Evolutionary conservation across 2,329 filamentous ascomycete species (phyloP).

Genomic region (Grosmannia penicillata): DNA sequence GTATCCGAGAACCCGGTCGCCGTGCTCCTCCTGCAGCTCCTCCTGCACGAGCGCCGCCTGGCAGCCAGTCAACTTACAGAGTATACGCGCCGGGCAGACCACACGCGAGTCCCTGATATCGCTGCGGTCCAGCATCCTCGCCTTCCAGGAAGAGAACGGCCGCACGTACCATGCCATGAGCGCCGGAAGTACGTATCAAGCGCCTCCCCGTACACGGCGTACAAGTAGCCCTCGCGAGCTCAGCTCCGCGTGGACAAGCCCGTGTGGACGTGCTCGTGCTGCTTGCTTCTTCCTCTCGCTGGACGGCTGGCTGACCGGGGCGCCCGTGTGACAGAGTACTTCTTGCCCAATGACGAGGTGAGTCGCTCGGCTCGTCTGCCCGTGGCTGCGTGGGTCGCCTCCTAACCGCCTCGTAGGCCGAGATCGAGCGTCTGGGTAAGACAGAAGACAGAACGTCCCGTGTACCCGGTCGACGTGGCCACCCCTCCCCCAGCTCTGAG

Average conservation of each 20-base stretch:
- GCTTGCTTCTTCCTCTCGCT: not conserved
- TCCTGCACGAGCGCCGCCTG: too few species aligned
- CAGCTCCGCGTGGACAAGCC: too few species aligned
- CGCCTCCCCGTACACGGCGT: not conserved
- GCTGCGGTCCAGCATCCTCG: conserved; percentile 11
- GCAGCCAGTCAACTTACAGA: too few species aligned
- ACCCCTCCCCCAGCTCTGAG: not conserved
- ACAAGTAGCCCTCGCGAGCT: too few species aligned
- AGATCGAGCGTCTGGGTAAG: conserved; percentile 11
- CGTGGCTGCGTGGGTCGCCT: not conserved
- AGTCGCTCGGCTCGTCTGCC: not conserved
- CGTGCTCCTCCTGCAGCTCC: too few species aligned
- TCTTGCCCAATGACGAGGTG: conserved; percentile 12
- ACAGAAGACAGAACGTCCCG: too few species aligned
- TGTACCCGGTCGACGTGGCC: not conserved
- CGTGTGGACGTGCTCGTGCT: too few species aligned
- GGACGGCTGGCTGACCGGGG: not conserved
- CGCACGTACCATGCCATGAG: conserved; percentile 14
- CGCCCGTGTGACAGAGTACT: conserved; percentile 9
- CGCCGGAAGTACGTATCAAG: conserved; percentile 11
- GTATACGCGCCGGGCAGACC: too few species aligned
- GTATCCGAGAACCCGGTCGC: too few species aligned
- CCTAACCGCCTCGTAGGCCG: conserved; percentile 2
- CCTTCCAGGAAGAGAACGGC: conserved; percentile 13
- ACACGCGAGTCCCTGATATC: conserved; percentile 11